Conservation (phyloP, 75 land plant species). For the Larix kaempferi region DNA sequence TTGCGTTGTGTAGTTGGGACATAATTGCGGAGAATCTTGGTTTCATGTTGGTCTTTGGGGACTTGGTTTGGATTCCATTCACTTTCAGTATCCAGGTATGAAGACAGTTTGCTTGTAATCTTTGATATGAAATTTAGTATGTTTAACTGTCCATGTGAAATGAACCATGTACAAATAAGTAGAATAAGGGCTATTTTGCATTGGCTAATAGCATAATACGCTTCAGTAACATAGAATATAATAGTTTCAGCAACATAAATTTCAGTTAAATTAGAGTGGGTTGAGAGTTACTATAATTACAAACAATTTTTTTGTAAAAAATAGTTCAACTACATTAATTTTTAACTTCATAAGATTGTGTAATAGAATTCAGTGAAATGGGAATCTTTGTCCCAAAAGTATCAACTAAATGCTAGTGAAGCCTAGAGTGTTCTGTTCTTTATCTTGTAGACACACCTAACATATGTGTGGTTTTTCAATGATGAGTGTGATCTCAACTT, state of each 20-base stretch:
- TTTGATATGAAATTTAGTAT: background rate
- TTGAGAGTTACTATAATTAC: too few species aligned
- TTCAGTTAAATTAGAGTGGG: too few species aligned
- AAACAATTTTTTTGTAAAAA: too few species aligned
- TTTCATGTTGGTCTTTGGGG: constrained; percentile 98
- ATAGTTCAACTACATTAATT: too few species aligned
- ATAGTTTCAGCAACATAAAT: too few species aligned
- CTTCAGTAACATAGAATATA: too few species aligned
- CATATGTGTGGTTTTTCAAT: background rate
- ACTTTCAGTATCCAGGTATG: constrained; percentile 97
- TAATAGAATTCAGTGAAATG: too few species aligned
- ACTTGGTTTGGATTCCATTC: constrained; percentile 96
- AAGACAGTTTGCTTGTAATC: background rate
- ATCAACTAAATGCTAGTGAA: background rate
- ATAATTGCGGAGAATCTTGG: constrained; percentile 98
- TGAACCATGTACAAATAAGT: background rate
- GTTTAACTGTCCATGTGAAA: background rate
- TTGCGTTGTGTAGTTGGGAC: constrained; percentile 75
- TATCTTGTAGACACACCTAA: background rate
- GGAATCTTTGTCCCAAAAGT: too few species aligned
- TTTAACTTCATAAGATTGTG: too few species aligned
- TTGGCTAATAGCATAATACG: too few species aligned
- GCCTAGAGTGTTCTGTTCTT: background rate
- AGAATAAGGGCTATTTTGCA: too few species aligned
- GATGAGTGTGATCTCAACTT: background rate